These are phyloP conservation scores for Plasmodium sp. DNA, from an alignment of 169 alveolate species.

Conservation along the genomic window DNA sequence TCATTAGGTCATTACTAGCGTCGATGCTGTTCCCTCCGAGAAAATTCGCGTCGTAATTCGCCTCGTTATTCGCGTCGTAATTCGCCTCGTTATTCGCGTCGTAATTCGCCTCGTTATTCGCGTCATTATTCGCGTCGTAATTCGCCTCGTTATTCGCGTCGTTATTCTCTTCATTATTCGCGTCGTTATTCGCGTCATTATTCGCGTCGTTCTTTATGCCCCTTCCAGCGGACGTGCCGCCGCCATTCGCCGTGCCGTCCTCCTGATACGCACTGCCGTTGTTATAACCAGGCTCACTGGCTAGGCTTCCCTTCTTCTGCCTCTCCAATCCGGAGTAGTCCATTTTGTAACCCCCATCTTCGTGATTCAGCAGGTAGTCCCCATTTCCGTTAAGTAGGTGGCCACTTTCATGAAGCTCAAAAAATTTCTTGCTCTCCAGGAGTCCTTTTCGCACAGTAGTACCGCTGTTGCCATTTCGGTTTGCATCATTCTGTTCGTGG, in stretches of 20 bases:
- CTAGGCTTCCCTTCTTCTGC: background rate
- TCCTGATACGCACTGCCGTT: background rate
- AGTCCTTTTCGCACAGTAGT: background rate
- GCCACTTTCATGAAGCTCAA: background rate
- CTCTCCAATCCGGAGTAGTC: background rate
- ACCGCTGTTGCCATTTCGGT: background rate
- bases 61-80: too few species aligned
- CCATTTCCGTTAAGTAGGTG: background rate
- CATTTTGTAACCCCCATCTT: background rate
- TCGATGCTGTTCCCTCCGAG: background rate
- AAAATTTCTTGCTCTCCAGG: background rate
- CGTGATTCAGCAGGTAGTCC: background rate
- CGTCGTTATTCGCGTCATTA: background rate
- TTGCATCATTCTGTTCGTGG: background rate
- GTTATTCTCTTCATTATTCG: background rate
- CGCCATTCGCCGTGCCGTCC: background rate
- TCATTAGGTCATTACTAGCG: background rate
- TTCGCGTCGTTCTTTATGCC: background rate
- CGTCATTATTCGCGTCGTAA: too few species aligned
- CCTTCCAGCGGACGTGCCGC: background rate
- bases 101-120: too few species aligned
- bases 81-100: too few species aligned
- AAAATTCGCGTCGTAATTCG: background rate
- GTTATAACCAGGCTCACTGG: background rate
- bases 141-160: background rate